Evolutionary conservation across 164 flowering plant genomes (phyloP), one percentile per base, ranked within the genome.

Genomic region (Malania oleifera): DNA sequence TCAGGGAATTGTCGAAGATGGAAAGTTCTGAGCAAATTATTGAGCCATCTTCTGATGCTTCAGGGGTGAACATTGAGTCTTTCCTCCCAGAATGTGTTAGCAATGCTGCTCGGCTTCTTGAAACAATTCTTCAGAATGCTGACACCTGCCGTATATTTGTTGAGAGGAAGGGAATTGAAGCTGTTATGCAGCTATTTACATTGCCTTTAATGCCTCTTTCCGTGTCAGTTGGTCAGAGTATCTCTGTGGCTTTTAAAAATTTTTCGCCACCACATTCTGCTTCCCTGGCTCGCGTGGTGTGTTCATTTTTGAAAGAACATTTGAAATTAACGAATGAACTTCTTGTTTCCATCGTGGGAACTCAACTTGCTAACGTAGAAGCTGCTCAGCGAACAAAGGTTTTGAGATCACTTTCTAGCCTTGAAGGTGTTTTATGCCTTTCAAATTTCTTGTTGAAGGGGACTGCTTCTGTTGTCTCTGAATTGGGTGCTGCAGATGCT

Each of bases 151-250:
- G 96, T 5, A 70, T 89, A 26, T 92, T 92, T 73, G 77, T 87
- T 68, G 98, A 92, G 73, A 89, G 85, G 75, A 87, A 82, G 60
- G 98, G 98, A 46, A 71, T 89, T 70, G 98, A 92, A 63, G 84
- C 89, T 62, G 83, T 89, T 60, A 66, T 92, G 65, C 84, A 85
- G 78, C 59, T 92, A 34, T 80, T 89, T 61, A 80, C 76, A 14
- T 71, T 89, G 79, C 91, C 89, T 8, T 59, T 72, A 23, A 26
- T 85, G 81, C 93, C 95, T 63, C 72, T 71, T 69, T 80, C 87
- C 15, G 77, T 71, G 26, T 78, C 91, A 2, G 51, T 81, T 70
- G 93, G 93, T 40, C 95, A 80, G 71, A 82, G 76, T 60, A 56
- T 85, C 50, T 82, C 89, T 62, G 62, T 73, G 66, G 89, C 95